Conservation (phyloP, 225 moss, liverwort and hornwort genomes). For the Sphagnum tenellum region DNA sequence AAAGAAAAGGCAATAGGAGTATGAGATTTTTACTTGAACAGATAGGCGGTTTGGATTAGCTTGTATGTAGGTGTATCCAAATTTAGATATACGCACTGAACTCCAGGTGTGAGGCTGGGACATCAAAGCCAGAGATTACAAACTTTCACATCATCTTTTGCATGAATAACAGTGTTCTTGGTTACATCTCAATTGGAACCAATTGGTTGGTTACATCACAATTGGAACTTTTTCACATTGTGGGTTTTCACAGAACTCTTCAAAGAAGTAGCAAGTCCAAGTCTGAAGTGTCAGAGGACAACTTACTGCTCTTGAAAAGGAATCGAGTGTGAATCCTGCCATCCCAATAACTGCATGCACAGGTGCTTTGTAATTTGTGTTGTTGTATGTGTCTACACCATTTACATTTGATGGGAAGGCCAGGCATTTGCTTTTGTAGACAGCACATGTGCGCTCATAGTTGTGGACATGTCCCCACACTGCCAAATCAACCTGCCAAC, state of each 20-base stretch:
- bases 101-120: constrained; percentile 39
- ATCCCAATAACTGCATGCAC: constrained; percentile 50
- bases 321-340: constrained; percentile 29
- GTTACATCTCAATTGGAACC: too few species aligned
- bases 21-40: constrained; percentile 20
- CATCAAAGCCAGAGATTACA: not conserved
- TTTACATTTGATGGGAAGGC: constrained; percentile 17
- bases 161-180: too few species aligned
- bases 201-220: too few species aligned
- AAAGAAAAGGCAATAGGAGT: too few species aligned
- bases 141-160: too few species aligned
- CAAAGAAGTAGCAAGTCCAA: too few species aligned
- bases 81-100: constrained; percentile 26
- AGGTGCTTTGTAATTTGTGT: constrained; percentile 29
- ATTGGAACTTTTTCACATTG: too few species aligned
- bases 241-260: too few species aligned
- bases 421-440: constrained; percentile 31
- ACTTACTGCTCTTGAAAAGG: constrained; percentile 6
- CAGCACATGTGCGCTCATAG: constrained; percentile 49
- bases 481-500: constrained; percentile 38
- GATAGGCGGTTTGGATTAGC: constrained; percentile 13
- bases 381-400: constrained; percentile 37
- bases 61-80: constrained; percentile 31
- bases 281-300: too few species aligned
- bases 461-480: constrained; percentile 65